Base-by-base conservation (phyloP, 331 rosid genomes). In the Malus hybrid region DNA sequence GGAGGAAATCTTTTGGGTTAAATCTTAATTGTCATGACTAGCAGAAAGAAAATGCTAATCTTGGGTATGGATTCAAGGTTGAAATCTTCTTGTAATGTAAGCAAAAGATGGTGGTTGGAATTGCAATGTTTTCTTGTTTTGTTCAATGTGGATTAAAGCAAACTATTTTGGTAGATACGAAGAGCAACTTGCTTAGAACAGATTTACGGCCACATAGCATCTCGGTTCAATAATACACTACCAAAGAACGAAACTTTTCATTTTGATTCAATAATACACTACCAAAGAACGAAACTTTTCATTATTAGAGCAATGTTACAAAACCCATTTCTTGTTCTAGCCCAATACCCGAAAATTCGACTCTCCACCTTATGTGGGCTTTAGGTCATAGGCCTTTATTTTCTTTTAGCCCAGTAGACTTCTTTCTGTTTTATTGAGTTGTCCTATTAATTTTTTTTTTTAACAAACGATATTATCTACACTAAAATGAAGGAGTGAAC, bases 401-500 rank as follows among this genome's bases (percentile, higher is more conserved):
- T 42, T 42, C 46, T 42, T 42, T 42, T 42, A 42, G 1, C 46
- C 46, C 46, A 10, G 13, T 42, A 42, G 13, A 10, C 46, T 42
- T 42, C 1, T 0, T 42, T 10, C 46, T 42, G 46, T 42, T 42
- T 42, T 42, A 42, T 10, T 4, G 13, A 42, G 46, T 10, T 42
- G 46, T 10, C 46, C 13, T 42, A 42, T 42, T 42, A 42, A 10
- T 2, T 39, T 36, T 36, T 7, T 1, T 36, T 36, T 34, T 34
- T 6, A 36, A 8, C 13, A 10, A 42, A 3, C 13, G 46, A 0
- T 10, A 42, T 42, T 10, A 10, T 10, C 3, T 42, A 10, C 1
- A 3, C 0, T 9, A 39, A 39, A 3, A 2, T 0, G 2, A 39
- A 0, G 0, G 4, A 10, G 1, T 39, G 1, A 0, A 39, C 0